Evolutionary conservation across 805 yeast species (phyloP), one percentile per base, ranked within the genome.

Genomic region (Kodamaea kakaduensis): DNA sequence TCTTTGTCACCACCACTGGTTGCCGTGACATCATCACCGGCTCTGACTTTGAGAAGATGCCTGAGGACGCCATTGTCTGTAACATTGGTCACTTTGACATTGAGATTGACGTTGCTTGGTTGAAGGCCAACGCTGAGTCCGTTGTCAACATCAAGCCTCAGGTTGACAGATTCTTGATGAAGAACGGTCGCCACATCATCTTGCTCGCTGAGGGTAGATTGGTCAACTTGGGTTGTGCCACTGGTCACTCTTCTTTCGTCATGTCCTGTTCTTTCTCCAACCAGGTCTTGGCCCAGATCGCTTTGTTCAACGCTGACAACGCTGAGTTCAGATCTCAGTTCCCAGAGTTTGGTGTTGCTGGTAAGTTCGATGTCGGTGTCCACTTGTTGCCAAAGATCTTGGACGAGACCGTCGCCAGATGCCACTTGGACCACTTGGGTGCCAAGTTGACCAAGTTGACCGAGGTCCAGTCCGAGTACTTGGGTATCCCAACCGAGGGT

Each of bases 211-310:
- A 89, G 72, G 98, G 98, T 75, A 88, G 98, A 77, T 83, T 90
- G 60, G 97, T 90, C 65, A 90, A 90, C 88, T 78, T 90, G 65
- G 98, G 98, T 59, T 93, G 97, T 77, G 98, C 97, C 65, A 90
- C 97, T 59, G 98, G 98, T 65, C 98, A 90, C 79, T 84, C 97
- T 34, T 87, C 97, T 26, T 90, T 90, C 64, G 98, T 90, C 61
- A 90, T 90, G 98, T 88, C 97, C 46, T 93, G 97, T 75, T 93
- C 97, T 38, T 90, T 90, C 95, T 86, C 97, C 57, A 90, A 90
- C 85, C 98, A 90, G 77, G 97, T 90, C 48, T 78, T 90, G 64
- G 98, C 98, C 56, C 98, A 90, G 77, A 90, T 89, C 60, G 97
- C 97, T 58, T 75, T 89, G 64, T 90, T 75, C 94, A 90, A 88